Evolutionary conservation across 164 flowering plant genomes (phyloP), one percentile per base, ranked within the genome.

Genomic region (Litsea cubeba): DNA sequence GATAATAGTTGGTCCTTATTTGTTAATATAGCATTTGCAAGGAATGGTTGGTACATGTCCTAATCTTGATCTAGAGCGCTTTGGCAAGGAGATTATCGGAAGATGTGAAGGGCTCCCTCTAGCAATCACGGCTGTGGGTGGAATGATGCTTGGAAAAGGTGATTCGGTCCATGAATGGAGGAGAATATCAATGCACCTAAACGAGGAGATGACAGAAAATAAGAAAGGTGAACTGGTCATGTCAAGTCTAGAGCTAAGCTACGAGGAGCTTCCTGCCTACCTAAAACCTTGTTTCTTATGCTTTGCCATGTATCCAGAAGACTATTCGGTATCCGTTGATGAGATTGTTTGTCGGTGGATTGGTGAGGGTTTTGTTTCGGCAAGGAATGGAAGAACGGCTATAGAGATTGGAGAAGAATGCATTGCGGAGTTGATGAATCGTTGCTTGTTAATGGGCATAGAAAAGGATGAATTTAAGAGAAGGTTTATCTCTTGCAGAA

Each of bases 111-210:
- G 70, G 12, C 70, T 68, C 24, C 70, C 70, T 46, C n/a, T 68
- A 22, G 12, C 51, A 68, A 68, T 68, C 70, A 68, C 35, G 14
- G 70, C n/a, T 46, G 25, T 62, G 2, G 68, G 22, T 0, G 74
- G 68, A 46, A 46, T 62, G 68, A 72, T 72, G 69, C 10, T 64
- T 8, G 69, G 69, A 35, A 72, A 72, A 72, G 69, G 65, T 22
- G 7, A n/a, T 11, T 64, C 69, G 3, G 17, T 25, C 35, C 12
- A 15, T 5, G 18, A 50, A 10, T 72, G 75, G 69, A 46, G 40
- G 25, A 15, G 24, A 26, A 26, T 65, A 10, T 46, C 15, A 3
- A 40, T 64, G 40, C 7, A 72, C 35, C 28, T 72, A 2, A 22
- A 62, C 1, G 69, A 50, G 24, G 75, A 72, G 35, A 24, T 46